Percentiles rank a stretch among this genome's conserved stretches.
These are phyloP conservation scores for Cercospora canescens DNA, from an alignment of 2,329 filamentous ascomycete species.

Conservation along the genomic window DNA sequence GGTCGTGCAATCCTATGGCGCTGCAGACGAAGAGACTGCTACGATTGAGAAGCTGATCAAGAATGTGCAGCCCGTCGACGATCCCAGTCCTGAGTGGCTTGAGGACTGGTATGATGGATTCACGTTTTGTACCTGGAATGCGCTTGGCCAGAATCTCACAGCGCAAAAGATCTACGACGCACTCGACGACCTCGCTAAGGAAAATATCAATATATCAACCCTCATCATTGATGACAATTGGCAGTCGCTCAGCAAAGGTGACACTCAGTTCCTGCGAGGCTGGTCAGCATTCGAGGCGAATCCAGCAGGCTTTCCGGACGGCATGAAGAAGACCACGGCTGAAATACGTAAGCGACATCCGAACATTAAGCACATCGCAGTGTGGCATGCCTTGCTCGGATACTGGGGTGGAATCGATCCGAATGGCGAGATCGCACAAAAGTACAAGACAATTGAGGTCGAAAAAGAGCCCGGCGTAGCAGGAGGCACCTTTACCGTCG, in stretches of 20 bases:
- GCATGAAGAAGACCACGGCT: conserved; percentile 69
- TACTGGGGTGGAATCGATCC: conserved; percentile 92
- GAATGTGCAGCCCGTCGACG: conserved; percentile 46
- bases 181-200: conserved; percentile 67
- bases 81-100: conserved; percentile 64
- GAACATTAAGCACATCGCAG: conserved; percentile 78
- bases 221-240: conserved; percentile 98
- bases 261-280: conserved; percentile 53
- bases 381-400: conserved; percentile 87
- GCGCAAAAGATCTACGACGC: conserved; percentile 77
- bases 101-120: conserved; percentile 75
- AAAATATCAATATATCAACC: conserved; percentile 75
- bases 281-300: conserved; percentile 90
- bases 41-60: conserved; percentile 34
- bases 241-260: conserved; percentile 70
- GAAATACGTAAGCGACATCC: conserved; percentile 68
- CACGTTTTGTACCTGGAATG: conserved; percentile 97
- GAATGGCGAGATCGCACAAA: conserved; percentile 68
- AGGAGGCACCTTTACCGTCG: conserved; percentile 68
- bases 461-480: conserved; percentile 57
- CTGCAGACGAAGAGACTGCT: conserved; percentile 39
- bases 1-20: conserved; percentile 52
- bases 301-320: conserved; percentile 72
- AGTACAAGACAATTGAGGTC: conserved; percentile 71
- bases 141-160: conserved; percentile 77